These are phyloP conservation scores for Scheffersomyces lignosus DNA, from an alignment of 805 yeast genomes.

Conservation along the genomic window DNA sequence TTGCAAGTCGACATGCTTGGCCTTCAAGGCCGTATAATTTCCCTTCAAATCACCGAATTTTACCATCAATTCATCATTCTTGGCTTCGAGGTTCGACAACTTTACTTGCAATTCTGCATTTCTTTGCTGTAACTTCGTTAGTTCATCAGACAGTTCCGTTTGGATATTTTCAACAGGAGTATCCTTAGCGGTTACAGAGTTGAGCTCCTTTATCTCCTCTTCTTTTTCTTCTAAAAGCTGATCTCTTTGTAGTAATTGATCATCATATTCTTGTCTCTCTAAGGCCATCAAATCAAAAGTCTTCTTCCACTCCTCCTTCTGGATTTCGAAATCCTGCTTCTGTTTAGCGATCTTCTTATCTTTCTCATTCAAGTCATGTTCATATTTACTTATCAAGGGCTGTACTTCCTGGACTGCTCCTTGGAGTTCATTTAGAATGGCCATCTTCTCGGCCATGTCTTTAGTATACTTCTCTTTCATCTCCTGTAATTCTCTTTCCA, in stretches of 20 bases:
- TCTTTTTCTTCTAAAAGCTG: not conserved
- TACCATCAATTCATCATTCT: not conserved
- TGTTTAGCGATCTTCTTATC: slow-evolving; percentile 50
- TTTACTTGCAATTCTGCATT: not conserved
- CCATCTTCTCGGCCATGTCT: slow-evolving; percentile 42
- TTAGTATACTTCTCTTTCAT: slow-evolving; percentile 2
- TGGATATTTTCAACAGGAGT: too few species aligned
- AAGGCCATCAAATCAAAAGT: slow-evolving; percentile 55
- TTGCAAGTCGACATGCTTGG: not conserved
- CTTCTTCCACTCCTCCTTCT: slow-evolving; percentile 58
- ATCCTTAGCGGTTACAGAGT: not conserved
- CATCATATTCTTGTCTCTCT: slow-evolving; percentile 56
- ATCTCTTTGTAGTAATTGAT: not conserved
- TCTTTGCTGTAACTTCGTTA: too few species aligned
- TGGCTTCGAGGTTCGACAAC: not conserved
- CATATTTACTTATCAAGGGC: slow-evolving; percentile 48
- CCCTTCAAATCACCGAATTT: too few species aligned
- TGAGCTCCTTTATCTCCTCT: not conserved
- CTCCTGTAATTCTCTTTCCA: slow-evolving; percentile 3
- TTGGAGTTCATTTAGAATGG: slow-evolving; percentile 49
- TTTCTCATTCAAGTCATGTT: slow-evolving; percentile 39
- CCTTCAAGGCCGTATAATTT: too few species aligned
- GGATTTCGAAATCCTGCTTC: slow-evolving; percentile 48
- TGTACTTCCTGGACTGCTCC: slow-evolving; percentile 49
- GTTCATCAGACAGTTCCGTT: too few species aligned